Evolutionary conservation across 2,329 filamentous ascomycete genomes (phyloP), one percentile per base, ranked within the genome.

Genomic region (Ploettnerulaceae sp.): DNA sequence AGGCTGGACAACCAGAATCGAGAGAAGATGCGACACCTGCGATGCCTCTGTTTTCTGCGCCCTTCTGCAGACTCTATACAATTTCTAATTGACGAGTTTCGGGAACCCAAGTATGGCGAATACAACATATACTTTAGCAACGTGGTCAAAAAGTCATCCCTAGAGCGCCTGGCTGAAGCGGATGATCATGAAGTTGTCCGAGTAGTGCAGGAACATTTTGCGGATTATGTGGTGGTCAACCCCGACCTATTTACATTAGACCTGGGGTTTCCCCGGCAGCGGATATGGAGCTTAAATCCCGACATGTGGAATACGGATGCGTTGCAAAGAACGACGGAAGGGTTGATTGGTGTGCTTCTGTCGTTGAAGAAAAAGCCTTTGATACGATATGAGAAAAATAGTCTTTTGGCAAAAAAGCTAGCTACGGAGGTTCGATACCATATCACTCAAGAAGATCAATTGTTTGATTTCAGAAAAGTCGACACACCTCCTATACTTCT

Each of bases 41-140:
- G 89, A 42, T 98, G 93, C 66, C 71, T 97, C 21, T 96, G 89
- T 64, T 91, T 98, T 58, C 79, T 98, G 37, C 84, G 94, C 31
- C 93, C 93, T 6, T 95, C 91, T 0, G 78, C 91, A 9, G 89
- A 94, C 57, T 94, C 91, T 4, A 89, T 97, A 62, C 90, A 98
- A 64, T 80, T 86, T 53, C 77, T 98, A 43, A 91, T 98, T 57
- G 93, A 98, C 62, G 93, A 98, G 71, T 76, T 98, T 46, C 80
- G 93, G 51, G 91, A 97, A 39, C 94, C 93, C 4, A 96, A 90
- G 65, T 98, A 98, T 60, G 91, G 93, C 55, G 93, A 98, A 70
- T 98, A 98, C 69, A 82, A 95, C 63, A 78, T 98, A 47, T 96
- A 94, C 67, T 95, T 98, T 67, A 97, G 89, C 73, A 98, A 98